Base-by-base conservation (phyloP, 2,329 filamentous ascomycete genomes). In the Furcasterigmium furcatum region DNA sequence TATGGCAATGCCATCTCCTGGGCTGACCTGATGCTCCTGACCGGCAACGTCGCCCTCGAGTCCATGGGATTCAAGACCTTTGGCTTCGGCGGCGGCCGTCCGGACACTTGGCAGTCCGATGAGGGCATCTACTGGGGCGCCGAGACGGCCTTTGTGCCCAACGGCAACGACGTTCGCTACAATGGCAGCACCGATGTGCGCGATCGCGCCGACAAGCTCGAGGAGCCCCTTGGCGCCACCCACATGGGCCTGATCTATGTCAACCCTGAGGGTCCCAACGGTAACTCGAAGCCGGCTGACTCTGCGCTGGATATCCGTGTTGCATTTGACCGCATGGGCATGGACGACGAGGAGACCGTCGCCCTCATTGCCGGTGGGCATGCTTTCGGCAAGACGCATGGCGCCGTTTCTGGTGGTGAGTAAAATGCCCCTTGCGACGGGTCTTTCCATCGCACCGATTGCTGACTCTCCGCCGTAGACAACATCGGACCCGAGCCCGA, bases 181-280 rank as follows among this genome's bases (percentile, higher is more conserved):
- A 59, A 61, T 49, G 67, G 70, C 36, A 51, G 48, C 46, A 51
- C 43, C 43, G 46, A 51, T 19, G 41, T 51, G 38, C 29, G 38
- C 30, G 48, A 46, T 35, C 48, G 48, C 32, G 48, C 48, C 41
- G 46, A 46, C 46, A 46, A 49, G 53, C 76, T 88, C 6, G 85
- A 90, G 67, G 65, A 75, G 57, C 86, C 86, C 3, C 65, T 91
- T 13, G 85, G 72, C 8, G 82, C 86, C 36, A 73, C 82, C 24
- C 80, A 87, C 67, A 87, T 88, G 82, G 87, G 87, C 59, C 69
- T 91, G 57, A 91, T 91, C 62, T 91, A 91, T 63, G 86, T 90
- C 50, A 90, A 91, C 70, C 87, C 87, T 3, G 84, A 90, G 64
- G 87, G 87, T 8, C 87, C 87, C 22, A 82, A 90, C 55, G 85